These are phyloP conservation scores for Colletotrichum lini DNA, from an alignment of 2,329 filamentous ascomycete genomes.

Conservation along the genomic window DNA sequence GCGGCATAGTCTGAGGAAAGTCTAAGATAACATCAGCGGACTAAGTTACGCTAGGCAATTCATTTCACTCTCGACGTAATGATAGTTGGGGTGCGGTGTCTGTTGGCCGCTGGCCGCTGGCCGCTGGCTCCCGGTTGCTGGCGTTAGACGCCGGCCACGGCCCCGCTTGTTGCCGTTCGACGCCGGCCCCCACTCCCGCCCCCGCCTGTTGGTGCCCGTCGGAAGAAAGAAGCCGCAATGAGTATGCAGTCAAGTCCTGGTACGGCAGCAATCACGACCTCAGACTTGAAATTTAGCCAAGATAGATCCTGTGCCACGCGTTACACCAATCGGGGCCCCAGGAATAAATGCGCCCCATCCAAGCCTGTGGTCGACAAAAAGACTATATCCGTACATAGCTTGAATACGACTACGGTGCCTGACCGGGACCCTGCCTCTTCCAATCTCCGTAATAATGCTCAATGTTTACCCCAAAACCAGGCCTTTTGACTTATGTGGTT, in stretches of 20 bases:
- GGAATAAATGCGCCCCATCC: neutral
- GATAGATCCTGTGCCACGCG: neutral
- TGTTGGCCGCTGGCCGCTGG: neutral
- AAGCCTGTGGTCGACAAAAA: neutral
- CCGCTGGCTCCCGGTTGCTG: neutral
- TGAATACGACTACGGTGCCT: neutral
- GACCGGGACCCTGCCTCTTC: too few species aligned
- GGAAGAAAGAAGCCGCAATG: neutral
- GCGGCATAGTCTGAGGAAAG: neutral
- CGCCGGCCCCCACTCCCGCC: too few species aligned
- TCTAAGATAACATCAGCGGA: neutral
- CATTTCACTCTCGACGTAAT: neutral
- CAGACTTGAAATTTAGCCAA: neutral
- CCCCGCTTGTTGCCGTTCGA: neutral
- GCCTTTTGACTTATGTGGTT: neutral
- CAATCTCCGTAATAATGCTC: neutral
- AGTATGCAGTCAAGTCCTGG: neutral
- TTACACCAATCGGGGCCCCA: neutral
- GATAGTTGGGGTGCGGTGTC: neutral
- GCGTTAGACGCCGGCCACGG: neutral
- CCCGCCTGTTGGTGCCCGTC: too few species aligned
- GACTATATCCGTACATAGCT: neutral
- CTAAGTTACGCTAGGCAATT: neutral
- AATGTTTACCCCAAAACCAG: neutral
- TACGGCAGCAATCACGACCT: neutral